Percentiles rank a stretch among this genome's conserved stretches.
Conservation (phyloP, 1,284 basidiomycete genomes). For the Macrocystidia cucumis region DNA sequence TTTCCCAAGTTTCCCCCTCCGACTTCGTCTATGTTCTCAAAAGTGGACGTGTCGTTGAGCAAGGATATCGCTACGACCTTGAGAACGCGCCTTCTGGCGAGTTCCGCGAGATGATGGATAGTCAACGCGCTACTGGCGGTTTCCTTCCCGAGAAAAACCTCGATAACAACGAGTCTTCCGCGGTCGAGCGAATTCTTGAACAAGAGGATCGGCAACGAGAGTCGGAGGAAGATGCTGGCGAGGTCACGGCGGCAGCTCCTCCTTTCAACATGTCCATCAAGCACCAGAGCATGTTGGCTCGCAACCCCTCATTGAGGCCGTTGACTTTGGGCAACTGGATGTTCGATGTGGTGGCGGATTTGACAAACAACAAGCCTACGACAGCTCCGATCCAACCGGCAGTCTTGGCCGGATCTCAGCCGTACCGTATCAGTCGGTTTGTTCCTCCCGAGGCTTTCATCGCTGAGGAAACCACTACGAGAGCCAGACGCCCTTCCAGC, state of each 20-base stretch:
- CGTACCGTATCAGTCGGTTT: constrained; percentile 26
- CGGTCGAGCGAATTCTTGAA: constrained; percentile 18
- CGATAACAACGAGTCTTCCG: constrained; percentile 25
- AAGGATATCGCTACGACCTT: constrained; percentile 66
- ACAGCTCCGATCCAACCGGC: constrained; percentile 7
- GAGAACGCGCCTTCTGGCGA: constrained; percentile 33
- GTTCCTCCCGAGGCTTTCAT: constrained; percentile 25
- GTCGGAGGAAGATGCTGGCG: constrained; percentile 13
- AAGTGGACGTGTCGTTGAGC: constrained; percentile 76
- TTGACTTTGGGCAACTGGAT: constrained; percentile 61
- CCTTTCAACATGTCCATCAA: constrained; percentile 18
- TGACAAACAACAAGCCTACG: constrained; percentile 31
- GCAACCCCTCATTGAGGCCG: constrained; percentile 17
- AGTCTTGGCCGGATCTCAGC: constrained; percentile 13
- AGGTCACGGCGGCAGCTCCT: constrained; percentile 11
- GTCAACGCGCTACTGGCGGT: constrained; percentile 42
- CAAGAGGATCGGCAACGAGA: too few species aligned
- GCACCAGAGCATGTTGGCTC: constrained; percentile 30
- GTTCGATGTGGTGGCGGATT: constrained; percentile 66
- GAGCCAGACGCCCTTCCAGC: constrained; percentile 28
- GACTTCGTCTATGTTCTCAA: constrained; percentile 95
- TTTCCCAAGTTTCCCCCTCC: constrained; percentile 68
- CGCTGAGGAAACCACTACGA: constrained; percentile 12
- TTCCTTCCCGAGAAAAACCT: constrained; percentile 33
- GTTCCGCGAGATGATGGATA: constrained; percentile 47